These are phyloP conservation scores for Sclerotinia subarctica DNA, from an alignment of 2,329 filamentous ascomycete genomes.

Conservation along the genomic window DNA sequence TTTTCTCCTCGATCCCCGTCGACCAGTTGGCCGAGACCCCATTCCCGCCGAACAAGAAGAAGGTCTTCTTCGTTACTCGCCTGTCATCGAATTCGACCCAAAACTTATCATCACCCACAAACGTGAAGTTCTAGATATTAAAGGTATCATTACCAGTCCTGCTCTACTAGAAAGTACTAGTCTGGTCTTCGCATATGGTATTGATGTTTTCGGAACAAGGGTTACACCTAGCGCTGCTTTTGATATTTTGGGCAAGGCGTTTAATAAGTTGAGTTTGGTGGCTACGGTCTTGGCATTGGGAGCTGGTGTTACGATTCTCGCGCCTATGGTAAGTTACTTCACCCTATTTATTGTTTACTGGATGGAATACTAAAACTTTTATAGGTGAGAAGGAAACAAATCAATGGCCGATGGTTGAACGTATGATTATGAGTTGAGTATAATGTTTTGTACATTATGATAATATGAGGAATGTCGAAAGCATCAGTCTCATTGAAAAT, in stretches of 20 bases:
- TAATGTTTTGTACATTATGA: conserved; percentile 20
- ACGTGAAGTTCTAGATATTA: conserved; percentile 74
- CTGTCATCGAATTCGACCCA: conserved; percentile 79
- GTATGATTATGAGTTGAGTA: conserved; percentile 28
- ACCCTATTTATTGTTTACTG: not conserved
- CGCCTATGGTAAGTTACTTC: conserved; percentile 71
- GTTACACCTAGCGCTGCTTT: conserved; percentile 87
- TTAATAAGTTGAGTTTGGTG: conserved; percentile 84
- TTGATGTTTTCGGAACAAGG: conserved; percentile 84
- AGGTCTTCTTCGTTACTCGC: conserved; percentile 72
- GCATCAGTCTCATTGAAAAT: not conserved
- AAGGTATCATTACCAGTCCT: conserved; percentile 69
- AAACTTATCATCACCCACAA: conserved; percentile 77
- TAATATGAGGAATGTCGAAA: not conserved
- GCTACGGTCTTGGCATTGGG: conserved; percentile 78
- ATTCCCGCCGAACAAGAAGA: conserved; percentile 78
- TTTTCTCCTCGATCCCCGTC: conserved; percentile 75
- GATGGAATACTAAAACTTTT: conserved; percentile 38
- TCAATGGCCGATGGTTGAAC: conserved; percentile 58
- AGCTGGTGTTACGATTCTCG: conserved; percentile 71
- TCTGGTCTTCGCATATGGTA: conserved; percentile 80
- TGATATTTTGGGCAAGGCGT: conserved; percentile 88
- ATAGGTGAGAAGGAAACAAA: conserved; percentile 63
- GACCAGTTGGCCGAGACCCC: conserved; percentile 80
- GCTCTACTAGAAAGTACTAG: conserved; percentile 89